Percentiles rank a stretch among this genome's conserved stretches.
These are phyloP conservation scores for Begonia peltatifolia DNA, from an alignment of 306 rosid genomes.

Conservation along the genomic window DNA sequence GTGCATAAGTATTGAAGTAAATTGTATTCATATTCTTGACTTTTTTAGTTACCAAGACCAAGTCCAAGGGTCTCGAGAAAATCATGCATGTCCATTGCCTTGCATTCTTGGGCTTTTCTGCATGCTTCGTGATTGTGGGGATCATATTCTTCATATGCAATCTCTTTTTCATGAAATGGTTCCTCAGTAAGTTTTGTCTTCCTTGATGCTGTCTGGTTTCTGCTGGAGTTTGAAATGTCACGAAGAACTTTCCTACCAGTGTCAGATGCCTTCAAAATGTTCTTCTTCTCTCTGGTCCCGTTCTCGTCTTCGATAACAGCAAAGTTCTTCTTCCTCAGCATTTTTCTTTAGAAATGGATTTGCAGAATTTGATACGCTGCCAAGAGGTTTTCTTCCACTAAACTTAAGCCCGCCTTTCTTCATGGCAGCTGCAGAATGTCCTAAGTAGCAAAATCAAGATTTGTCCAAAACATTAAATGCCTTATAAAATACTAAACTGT, in stretches of 20 bases:
- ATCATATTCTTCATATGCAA: constrained; percentile 27
- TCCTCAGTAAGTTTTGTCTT: constrained; percentile 18
- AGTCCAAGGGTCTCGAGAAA: constrained; percentile 34
- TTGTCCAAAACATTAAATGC: no score
- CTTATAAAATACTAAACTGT: no score
- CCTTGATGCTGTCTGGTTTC: constrained; percentile 11
- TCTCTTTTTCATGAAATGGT: no score
- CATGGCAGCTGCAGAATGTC: no score
- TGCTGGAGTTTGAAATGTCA: constrained; percentile 44
- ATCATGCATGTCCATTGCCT: constrained; percentile 16
- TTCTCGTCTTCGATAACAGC: constrained; percentile 14
- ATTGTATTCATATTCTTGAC: not conserved
- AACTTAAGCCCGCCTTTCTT: constrained; percentile 19
- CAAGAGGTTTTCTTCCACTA: constrained; percentile 53
- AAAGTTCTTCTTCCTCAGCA: constrained; percentile 14
- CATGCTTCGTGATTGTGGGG: constrained; percentile 40
- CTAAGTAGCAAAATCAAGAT: no score
- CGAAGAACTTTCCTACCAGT: constrained; percentile 40
- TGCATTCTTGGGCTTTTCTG: constrained; percentile 23
- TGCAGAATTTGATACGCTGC: constrained; percentile 28
- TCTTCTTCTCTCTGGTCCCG: constrained; percentile 17
- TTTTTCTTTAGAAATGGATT: constrained; percentile 17
- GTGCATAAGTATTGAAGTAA: not conserved
- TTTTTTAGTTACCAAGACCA: constrained; percentile 17
- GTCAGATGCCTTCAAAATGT: constrained; percentile 19